Evolutionary conservation across 176 grass and related monocot species (phyloP), one percentile per base, ranked within the genome.

Genomic region (Leersia perrieri): DNA sequence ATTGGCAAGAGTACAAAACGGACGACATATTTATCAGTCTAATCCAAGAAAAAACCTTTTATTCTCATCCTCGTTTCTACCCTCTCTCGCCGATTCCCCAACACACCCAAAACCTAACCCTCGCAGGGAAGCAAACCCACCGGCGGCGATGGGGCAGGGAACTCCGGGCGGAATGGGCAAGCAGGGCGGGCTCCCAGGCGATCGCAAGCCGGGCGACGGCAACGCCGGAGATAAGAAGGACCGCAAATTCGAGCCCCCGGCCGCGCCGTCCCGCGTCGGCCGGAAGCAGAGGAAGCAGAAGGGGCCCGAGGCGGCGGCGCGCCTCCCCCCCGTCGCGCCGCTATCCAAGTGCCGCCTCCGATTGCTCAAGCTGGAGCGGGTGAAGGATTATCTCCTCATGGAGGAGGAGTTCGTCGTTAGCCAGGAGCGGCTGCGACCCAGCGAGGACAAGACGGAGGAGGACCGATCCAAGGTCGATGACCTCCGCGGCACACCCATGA

Each of bases 401-500:
- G 87, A 92, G 89, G 92, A 94, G 80, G 89, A 94, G 41, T 94
- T 89, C 68, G 92, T 94, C 5, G 89, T 70, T 9, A 73, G 75
- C 32, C 89, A 95, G 81, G 92, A 95, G 92, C 78, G 92, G 42
- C 84, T 92, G 45, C 87, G 88, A 13, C 92, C 92, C 53, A 88
- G 83, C 49, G 92, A 95, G 29, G 92, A 92, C 58, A 95, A 92
- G 87, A 90, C 83, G 75, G 92, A 95, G 69, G 92, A 95, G 84
- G 92, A 95, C 80, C 83, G 92, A n/a, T 89, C 89, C 28, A 95
- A 92, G 81, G 92, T 94, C 35, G 92, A 94, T 44, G 92, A 94
- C 80, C 89, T 94, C 65, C 80, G 92, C 13, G 92, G 92, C 51
- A 89, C 89, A 1, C 92, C 92, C 10, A 94, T 94, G 92, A 94